A percentile compares a stretch with the other conserved stretches of the same genome.
phyloP scores from a whole-genome alignment of 2,329 filamentous ascomycete genomes.

The Beauveria caledonica region DNA sequence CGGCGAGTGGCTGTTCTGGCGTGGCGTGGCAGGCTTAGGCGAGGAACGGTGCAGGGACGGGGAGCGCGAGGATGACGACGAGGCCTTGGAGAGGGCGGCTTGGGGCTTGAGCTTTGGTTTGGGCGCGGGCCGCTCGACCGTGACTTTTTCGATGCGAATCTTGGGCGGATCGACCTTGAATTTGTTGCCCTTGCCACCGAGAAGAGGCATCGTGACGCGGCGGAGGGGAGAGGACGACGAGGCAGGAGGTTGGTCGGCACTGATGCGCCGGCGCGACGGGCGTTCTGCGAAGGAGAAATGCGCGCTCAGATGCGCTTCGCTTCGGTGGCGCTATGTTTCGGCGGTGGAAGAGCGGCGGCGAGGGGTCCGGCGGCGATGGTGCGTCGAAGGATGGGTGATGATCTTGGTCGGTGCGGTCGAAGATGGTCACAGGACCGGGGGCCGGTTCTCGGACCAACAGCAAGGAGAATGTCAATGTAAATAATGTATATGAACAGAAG shows the following conservation, averaged over 20 bases:
- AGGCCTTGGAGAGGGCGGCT: conserved; percentile 20
- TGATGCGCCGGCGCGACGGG: neutral
- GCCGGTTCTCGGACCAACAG: neutral
- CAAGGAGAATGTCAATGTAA: neutral
- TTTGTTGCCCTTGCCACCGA: conserved; percentile 37
- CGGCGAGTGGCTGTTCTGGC: conserved; percentile 34
- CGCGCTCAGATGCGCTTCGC: neutral
- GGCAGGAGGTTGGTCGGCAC: neutral
- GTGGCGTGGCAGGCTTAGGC: conserved; percentile 30
- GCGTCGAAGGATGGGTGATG: neutral
- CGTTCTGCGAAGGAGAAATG: neutral
- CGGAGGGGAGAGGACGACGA: neutral
- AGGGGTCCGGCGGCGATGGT: neutral
- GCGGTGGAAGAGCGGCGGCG: neutral
- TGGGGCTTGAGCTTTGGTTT: conserved; percentile 30
- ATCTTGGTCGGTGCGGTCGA: neutral
- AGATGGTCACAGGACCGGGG: conserved; percentile 4
- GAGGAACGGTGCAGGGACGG: conserved; percentile 30
- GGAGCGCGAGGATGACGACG: conserved; percentile 26
- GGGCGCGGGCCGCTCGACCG: conserved; percentile 30
- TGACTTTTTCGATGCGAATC: conserved; percentile 45
- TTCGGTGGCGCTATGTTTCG: neutral
- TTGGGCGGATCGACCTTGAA: conserved; percentile 43
- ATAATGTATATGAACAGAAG: neutral
- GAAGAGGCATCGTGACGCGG: conserved; percentile 22